phyloP scores from a whole-genome alignment of 2,329 filamentous ascomycete genomes.

The Aspergillus neoniger region DNA sequence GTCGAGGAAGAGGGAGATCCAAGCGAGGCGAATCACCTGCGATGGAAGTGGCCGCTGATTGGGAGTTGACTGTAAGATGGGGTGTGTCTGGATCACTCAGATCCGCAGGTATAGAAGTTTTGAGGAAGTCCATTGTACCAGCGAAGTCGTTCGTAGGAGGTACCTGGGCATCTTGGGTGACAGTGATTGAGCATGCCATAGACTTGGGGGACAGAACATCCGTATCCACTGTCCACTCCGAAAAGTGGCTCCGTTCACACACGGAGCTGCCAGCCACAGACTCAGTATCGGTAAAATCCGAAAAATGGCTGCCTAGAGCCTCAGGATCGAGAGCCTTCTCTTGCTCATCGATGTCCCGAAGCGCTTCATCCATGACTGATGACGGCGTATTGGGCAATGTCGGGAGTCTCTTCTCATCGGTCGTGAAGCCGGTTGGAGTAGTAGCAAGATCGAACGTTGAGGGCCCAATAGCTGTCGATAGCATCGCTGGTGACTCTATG shows the following conservation, averaged over 20 bases:
- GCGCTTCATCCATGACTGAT: slow-evolving; percentile 46
- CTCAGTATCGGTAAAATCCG: slow-evolving; percentile 40
- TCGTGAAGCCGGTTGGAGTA: slow-evolving; percentile 31
- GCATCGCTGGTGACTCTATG: slow-evolving; percentile 24
- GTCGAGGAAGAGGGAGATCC: slow-evolving; percentile 27
- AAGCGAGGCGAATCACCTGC: slow-evolving; percentile 29
- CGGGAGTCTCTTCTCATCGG: slow-evolving; percentile 45
- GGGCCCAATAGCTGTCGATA: slow-evolving; percentile 20
- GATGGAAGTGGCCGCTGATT: slow-evolving; percentile 33
- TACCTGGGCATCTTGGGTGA: slow-evolving; percentile 28
- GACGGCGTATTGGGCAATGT: slow-evolving; percentile 51
- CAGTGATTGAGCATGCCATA: slow-evolving; percentile 38
- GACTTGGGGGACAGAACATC: slow-evolving; percentile 39
- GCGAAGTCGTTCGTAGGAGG: slow-evolving; percentile 23
- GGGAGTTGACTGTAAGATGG: slow-evolving; percentile 35
- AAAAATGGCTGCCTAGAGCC: slow-evolving; percentile 45
- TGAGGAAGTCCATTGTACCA: slow-evolving; percentile 26
- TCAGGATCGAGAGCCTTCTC: slow-evolving; percentile 37
- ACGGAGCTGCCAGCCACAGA: slow-evolving; percentile 32
- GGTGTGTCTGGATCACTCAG: slow-evolving; percentile 41
- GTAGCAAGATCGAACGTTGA: slow-evolving; percentile 20
- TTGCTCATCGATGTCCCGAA: slow-evolving; percentile 37
- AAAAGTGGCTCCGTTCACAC: slow-evolving; percentile 41
- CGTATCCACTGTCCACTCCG: slow-evolving; percentile 44
- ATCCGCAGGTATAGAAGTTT: slow-evolving; percentile 24